Evolutionary conservation across 768 basidiomycete species (phyloP).

Genomic region (Tephrocybe sp.): DNA sequence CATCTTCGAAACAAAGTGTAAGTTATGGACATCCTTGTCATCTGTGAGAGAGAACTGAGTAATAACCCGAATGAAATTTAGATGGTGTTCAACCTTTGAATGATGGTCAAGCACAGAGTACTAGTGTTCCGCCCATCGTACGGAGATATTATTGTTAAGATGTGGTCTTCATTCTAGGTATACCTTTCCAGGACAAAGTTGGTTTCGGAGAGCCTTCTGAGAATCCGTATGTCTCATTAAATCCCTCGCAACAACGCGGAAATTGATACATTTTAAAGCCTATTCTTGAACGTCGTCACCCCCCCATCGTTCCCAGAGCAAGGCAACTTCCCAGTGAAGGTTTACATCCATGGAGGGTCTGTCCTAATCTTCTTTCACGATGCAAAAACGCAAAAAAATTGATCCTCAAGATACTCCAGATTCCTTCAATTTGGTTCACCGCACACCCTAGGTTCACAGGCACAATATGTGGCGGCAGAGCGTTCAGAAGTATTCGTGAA

Average conservation of each 20-base stretch:
- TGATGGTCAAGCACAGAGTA: constrained; percentile 63
- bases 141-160: neutral
- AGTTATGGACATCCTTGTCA: constrained; percentile 23
- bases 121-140: neutral
- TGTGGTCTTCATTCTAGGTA: constrained; percentile 30
- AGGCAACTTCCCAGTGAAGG: constrained; percentile 58
- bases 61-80: constrained; percentile 23
- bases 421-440: constrained; percentile 82
- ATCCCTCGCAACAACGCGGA: too few relatives aligned
- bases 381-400: neutral
- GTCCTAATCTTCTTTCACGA: neutral
- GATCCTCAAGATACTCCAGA: constrained; percentile 30
- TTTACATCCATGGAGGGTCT: constrained; percentile 80
- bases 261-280: constrained; percentile 37
- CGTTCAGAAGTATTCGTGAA: constrained; percentile 74
- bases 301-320: constrained; percentile 52
- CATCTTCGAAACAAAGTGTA: constrained; percentile 56
- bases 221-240: constrained; percentile 63
- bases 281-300: constrained; percentile 65
- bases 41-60: too few relatives aligned
- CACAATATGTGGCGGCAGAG: constrained; percentile 65
- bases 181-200: constrained; percentile 55
- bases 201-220: constrained; percentile 70
- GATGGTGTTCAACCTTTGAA: constrained; percentile 64
- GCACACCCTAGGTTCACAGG: constrained; percentile 57